Conservation (phyloP, 148 eudicot species). For the Cornus controversa region DNA sequence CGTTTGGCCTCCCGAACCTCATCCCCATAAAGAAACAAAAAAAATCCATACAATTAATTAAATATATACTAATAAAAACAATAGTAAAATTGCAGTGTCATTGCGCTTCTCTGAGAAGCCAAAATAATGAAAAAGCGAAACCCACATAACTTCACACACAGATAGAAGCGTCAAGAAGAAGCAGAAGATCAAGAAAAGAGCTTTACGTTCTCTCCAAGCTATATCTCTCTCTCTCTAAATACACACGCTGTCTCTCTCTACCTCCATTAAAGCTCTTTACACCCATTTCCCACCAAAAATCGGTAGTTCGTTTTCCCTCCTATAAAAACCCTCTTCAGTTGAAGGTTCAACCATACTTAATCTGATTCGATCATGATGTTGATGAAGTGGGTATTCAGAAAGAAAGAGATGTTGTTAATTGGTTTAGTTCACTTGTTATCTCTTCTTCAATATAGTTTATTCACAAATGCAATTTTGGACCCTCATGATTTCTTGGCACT, state of each 20-base stretch:
- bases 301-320: not conserved
- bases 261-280: conserved; percentile 18
- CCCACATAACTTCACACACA: not conserved
- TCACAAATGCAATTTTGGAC: conserved; percentile 43
- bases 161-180: not conserved
- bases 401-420: not conserved
- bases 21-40: conserved; percentile 11
- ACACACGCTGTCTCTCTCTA: conserved; percentile 6
- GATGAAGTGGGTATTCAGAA: not conserved
- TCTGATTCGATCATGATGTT: not conserved
- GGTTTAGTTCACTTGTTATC: not conserved
- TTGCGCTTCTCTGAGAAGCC: conserved; percentile 8
- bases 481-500: conserved; percentile 79
- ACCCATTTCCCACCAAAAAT: conserved; percentile 14
- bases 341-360: not conserved
- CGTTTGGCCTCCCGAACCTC: conserved; percentile 65
- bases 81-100: conserved; percentile 1
- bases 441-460: conserved; percentile 8
- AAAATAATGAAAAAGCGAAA: not conserved
- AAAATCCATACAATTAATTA: too few species aligned
- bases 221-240: not conserved
- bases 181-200: not conserved
- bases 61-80: not conserved
- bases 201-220: conserved; percentile 5
- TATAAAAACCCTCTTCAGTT: conserved; percentile 7